These are phyloP conservation scores for Pelargonium cotyledonis DNA, from an alignment of 441 rosid genomes.

Conservation along the genomic window DNA sequence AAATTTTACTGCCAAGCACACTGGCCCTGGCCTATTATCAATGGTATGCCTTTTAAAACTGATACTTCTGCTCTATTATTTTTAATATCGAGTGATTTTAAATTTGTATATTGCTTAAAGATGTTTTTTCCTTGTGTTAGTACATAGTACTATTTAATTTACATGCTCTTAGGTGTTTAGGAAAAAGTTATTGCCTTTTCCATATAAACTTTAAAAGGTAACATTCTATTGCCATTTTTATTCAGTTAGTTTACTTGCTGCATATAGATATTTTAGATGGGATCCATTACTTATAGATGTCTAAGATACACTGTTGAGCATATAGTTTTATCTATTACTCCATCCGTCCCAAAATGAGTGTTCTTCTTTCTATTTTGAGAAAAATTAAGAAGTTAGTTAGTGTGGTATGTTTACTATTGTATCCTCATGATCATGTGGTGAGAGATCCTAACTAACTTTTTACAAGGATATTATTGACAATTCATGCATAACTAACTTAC, in stretches of 20 bases:
- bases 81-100: neutral
- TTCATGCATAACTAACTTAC: no score
- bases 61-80: neutral
- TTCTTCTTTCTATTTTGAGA: no score
- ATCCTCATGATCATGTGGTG: no score
- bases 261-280: neutral
- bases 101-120: neutral
- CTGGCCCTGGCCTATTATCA: slow-evolving; percentile 90
- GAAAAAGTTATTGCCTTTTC: neutral
- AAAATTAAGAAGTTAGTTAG: no score
- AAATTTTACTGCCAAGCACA: slow-evolving; percentile 80
- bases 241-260: neutral
- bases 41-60: slow-evolving; percentile 45
- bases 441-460: no score
- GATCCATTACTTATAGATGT: neutral
- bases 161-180: neutral
- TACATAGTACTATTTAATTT: no score
- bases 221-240: neutral
- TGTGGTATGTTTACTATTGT: no score
- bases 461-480: no score
- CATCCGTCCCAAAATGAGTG: no score
- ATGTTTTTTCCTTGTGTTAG: no score
- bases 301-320: no score
- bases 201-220: neutral
- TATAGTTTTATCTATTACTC: no score